Conservation (phyloP, 495 filamentous ascomycete genomes). For the Neurospora sp. region DNA sequence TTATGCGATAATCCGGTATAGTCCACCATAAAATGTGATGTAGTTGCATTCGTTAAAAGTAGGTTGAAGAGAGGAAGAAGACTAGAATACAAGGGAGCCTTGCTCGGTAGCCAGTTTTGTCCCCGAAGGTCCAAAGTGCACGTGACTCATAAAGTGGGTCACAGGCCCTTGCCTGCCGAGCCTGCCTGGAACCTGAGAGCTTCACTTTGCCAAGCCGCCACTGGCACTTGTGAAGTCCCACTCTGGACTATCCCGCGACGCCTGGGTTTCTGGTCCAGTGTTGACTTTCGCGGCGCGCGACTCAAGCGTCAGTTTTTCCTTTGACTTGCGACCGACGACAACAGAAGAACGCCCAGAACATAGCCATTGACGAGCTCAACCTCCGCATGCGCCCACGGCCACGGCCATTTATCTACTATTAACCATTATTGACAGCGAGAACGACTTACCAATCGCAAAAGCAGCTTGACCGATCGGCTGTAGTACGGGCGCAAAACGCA, state of each 20-base stretch:
- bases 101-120: no score
- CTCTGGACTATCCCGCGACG: background rate
- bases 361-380: background rate
- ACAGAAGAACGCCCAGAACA: background rate
- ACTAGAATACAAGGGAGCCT: no score
- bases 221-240: background rate
- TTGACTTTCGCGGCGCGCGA: slow-evolving; percentile 11
- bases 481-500: background rate
- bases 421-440: background rate
- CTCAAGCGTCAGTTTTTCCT: background rate
- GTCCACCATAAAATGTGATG: no score
- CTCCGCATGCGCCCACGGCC: slow-evolving; percentile 4
- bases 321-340: slow-evolving; percentile 4
- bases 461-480: background rate
- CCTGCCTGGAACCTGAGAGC: background rate
- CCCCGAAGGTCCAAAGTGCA: no score
- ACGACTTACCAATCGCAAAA: background rate
- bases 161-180: no score
- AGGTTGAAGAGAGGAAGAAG: no score
- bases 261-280: slow-evolving; percentile 8
- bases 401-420: slow-evolving; percentile 8
- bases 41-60: no score
- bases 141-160: no score
- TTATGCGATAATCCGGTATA: no score
- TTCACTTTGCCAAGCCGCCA: background rate